Evolutionary conservation across 2,329 filamentous ascomycete species (phyloP).

Genomic region (Ambrosiella xylebori): DNA sequence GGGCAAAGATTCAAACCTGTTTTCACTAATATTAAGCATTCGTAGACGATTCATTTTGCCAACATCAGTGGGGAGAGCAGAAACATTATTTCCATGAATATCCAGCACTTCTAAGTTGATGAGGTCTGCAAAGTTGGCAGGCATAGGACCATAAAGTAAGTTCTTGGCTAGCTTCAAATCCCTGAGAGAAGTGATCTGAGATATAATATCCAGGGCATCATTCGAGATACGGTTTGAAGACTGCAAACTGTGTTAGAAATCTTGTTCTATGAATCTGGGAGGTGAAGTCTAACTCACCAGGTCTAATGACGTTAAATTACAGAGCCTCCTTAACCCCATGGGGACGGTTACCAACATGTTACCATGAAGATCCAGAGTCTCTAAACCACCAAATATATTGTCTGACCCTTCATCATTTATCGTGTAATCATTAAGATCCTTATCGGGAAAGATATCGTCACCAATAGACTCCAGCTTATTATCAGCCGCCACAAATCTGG

Average conservation of each 20-base stretch:
- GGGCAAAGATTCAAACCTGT: conserved; percentile 54
- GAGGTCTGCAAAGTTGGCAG: conserved; percentile 45
- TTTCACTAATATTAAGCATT: conserved; percentile 64
- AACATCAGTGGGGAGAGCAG: conserved; percentile 47
- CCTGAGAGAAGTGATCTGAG: conserved; percentile 52
- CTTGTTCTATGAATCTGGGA: background rate
- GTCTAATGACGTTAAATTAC: conserved; percentile 64
- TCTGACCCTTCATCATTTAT: conserved; percentile 48
- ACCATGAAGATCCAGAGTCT: conserved; percentile 70
- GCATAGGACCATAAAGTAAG: conserved; percentile 49
- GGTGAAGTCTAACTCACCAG: conserved; percentile 36
- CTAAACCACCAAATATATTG: conserved; percentile 66
- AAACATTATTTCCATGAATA: conserved; percentile 62
- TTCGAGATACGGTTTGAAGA: conserved; percentile 68
- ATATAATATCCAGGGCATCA: conserved; percentile 52
- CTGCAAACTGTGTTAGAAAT: conserved; percentile 22
- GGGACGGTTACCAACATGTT: conserved; percentile 62
- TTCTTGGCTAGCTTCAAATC: conserved; percentile 76
- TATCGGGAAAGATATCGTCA: conserved; percentile 65
- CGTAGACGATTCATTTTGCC: conserved; percentile 52
- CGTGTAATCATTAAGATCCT: conserved; percentile 29
- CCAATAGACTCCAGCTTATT: conserved; percentile 67
- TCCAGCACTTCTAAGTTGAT: conserved; percentile 63
- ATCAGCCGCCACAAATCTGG: conserved; percentile 69
- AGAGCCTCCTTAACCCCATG: conserved; percentile 54